Percentiles rank a stretch among this genome's conserved stretches.
phyloP scores from a whole-genome alignment of 2,329 filamentous ascomycete genomes.

The Xylaria sp. region DNA sequence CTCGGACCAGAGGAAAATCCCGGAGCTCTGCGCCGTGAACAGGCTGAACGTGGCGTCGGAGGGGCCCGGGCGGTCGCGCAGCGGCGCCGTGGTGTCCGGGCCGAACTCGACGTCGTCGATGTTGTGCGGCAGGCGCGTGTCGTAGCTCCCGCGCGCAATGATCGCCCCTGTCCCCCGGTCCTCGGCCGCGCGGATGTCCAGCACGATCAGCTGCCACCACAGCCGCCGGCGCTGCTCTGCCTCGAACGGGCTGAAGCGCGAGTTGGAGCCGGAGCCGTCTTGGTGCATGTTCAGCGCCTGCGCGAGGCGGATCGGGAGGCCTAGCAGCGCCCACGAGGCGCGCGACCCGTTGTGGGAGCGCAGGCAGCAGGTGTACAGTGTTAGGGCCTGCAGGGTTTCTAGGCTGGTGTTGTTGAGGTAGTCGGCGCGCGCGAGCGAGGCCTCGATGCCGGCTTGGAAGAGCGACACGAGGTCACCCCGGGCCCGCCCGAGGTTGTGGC shows the following conservation, averaged over 20 bases:
- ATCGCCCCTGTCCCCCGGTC: slow-evolving; percentile 62
- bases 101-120: slow-evolving; percentile 65
- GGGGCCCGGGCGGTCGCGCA: slow-evolving; percentile 52
- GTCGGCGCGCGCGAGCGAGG: slow-evolving; percentile 55
- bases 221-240: slow-evolving; percentile 69
- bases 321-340: slow-evolving; percentile 56
- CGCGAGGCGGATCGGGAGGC: slow-evolving; percentile 56
- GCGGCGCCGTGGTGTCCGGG: slow-evolving; percentile 52
- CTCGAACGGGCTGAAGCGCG: slow-evolving; percentile 60
- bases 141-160: slow-evolving; percentile 56
- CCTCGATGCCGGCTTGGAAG: slow-evolving; percentile 53
- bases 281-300: slow-evolving; percentile 57
- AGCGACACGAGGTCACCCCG: slow-evolving; percentile 48
- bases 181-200: slow-evolving; percentile 67
- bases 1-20: slow-evolving; percentile 54
- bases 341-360: slow-evolving; percentile 53
- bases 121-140: slow-evolving; percentile 62
- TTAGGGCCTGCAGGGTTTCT: slow-evolving; percentile 56
- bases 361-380: slow-evolving; percentile 56
- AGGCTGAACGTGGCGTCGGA: slow-evolving; percentile 57
- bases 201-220: slow-evolving; percentile 72
- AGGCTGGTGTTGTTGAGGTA: slow-evolving; percentile 56
- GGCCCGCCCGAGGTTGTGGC: slow-evolving; percentile 50
- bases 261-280: slow-evolving; percentile 51
- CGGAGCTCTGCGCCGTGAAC: slow-evolving; percentile 55